These are phyloP conservation scores for Rubia yunnanensis DNA, from an alignment of 257 asterid genomes.

Conservation along the genomic window DNA sequence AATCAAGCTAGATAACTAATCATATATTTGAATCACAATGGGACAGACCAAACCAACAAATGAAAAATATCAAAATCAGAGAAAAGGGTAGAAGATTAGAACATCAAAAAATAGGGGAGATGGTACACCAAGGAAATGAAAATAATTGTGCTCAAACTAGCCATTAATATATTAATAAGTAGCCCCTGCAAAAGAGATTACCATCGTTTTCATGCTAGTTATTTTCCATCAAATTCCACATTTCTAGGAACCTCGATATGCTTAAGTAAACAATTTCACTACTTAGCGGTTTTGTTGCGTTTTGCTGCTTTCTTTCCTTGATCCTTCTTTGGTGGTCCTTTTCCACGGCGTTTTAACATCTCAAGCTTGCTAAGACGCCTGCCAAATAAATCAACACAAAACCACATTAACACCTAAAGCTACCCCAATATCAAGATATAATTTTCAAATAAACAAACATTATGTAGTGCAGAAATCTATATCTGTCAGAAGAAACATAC, in stretches of 20 bases:
- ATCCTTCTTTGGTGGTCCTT: slow-evolving; percentile 94
- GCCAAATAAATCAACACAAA: slow-evolving; percentile 12
- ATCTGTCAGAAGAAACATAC: background rate
- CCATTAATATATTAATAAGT: background rate
- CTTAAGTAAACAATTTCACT: background rate
- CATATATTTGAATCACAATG: background rate
- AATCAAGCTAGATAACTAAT: background rate
- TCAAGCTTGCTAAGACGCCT: slow-evolving; percentile 74
- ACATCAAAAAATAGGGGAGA: background rate
- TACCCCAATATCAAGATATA: background rate
- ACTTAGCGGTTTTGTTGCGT: slow-evolving; percentile 28
- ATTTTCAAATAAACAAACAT: too few relatives aligned
- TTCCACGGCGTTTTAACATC: slow-evolving; percentile 82
- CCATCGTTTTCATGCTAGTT: slow-evolving; percentile 3
- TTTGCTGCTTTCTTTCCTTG: slow-evolving; percentile 86
- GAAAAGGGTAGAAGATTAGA: background rate
- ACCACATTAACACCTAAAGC: background rate
- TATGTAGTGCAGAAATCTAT: background rate
- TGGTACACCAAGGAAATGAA: background rate
- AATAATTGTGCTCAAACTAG: background rate
- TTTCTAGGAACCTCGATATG: background rate
- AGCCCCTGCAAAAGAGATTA: background rate
- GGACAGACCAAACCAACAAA: background rate
- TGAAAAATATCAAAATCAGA: background rate
- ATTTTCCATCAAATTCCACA: background rate